Base-by-base conservation (phyloP, 495 filamentous ascomycete species). In the Xylaria sp. region DNA sequence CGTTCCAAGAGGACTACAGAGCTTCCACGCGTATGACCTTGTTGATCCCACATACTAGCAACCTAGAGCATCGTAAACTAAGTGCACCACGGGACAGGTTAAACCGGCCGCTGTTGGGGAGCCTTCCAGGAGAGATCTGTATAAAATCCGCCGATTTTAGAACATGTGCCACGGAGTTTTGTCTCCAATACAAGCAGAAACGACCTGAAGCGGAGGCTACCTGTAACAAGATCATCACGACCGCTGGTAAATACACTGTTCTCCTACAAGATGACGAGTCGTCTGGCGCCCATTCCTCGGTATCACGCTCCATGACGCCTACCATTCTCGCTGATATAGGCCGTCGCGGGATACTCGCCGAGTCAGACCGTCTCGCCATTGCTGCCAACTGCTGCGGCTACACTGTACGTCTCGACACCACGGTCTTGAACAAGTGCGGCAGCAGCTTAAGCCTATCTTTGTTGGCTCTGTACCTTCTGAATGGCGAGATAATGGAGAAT, bases 401-500 rank as follows among this genome's bases (percentile, higher is more conserved):
- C 29, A 61, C 55, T 19, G 76, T 72, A 14, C 79, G 79, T 9
- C 78, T 81, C 5, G 65, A 81, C 44, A 70, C 73, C 2, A 57
- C 65, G 24, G 58, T 61, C 31, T 73, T 81, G 31, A 78, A 75
- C 24, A 57, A 43, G 63, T 26, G 71, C 19, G 61, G 68, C 41
- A 62, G 57, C 26, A 81, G 77, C 64, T 70, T 81, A 35, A 78
- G 76, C 61, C 46, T 81, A 2, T 75, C 76, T 7, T 76, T 81
- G 37, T 71, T 81, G 37, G 74, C 79, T 17, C 43, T 77, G n/a
- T 81, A 71, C 57, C 74, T 81, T 11, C 63, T 81, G 14, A 81
- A 81, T 46, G 77, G 79, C 64, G 79, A 81, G 73, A 75, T 81
- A 46, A 73, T 79, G 58, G 71, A 79, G 59, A 81, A 81, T 65